Conservation (phyloP, 139 green algal species). For the Dunaliella primolecta region DNA sequence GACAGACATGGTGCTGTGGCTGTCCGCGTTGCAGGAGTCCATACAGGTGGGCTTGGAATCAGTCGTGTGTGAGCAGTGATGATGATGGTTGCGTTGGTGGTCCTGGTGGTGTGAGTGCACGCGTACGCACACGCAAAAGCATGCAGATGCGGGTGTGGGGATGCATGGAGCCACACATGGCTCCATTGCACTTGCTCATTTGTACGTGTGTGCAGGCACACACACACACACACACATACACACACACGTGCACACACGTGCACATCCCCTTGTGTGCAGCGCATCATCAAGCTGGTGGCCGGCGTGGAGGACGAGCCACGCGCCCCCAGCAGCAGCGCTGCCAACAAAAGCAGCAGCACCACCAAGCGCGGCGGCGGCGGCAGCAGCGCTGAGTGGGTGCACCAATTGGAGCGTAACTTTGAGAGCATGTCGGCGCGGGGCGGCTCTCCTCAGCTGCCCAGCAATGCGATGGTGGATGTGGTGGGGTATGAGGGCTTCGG, state of each 20-base stretch:
- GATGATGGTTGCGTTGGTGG: too few relatives aligned
- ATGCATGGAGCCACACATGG: neutral
- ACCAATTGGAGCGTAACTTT: conserved; percentile 34
- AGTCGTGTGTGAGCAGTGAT: neutral
- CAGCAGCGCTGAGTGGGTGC: conserved; percentile 25
- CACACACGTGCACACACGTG: neutral
- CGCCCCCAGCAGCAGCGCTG: neutral
- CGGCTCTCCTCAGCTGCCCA: conserved; percentile 13
- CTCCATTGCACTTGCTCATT: neutral
- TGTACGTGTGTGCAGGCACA: neutral
- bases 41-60: conserved; percentile 24
- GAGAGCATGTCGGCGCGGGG: conserved; percentile 5
- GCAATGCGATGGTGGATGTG: conserved; percentile 63
- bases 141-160: neutral
- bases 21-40: conserved; percentile 74
- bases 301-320: conserved; percentile 61
- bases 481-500: conserved; percentile 51
- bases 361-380: neutral
- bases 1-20: conserved; percentile 87
- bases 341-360: conserved; percentile 1
- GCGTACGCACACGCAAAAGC: too few relatives aligned
- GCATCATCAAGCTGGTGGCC: conserved; percentile 65
- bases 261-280: neutral
- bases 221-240: neutral
- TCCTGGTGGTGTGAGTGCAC: too few relatives aligned